phyloP scores from a whole-genome alignment of 164 flowering plant genomes.

The Kalanchoe fedtschenkoi region DNA sequence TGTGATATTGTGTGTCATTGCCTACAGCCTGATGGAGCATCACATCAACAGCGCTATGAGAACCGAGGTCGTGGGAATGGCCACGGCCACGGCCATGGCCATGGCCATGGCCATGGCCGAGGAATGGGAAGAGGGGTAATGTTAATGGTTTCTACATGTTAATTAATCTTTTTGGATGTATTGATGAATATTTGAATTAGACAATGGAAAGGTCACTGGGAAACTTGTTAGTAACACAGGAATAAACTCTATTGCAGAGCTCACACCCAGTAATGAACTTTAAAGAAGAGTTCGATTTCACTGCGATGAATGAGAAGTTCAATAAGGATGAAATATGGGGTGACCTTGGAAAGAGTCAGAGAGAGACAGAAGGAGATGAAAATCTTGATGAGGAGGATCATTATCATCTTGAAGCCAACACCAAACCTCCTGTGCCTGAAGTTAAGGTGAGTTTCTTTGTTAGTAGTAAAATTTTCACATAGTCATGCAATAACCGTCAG shows the following conservation, averaged over 20 bases:
- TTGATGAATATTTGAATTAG: neutral
- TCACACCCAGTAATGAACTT: conserved; percentile 38
- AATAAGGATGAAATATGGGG: conserved; percentile 97
- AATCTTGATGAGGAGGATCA: conserved; percentile 27
- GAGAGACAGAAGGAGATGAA: conserved; percentile 29
- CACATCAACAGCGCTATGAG: conserved; percentile 26
- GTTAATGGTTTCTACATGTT: neutral
- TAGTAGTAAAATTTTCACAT: neutral
- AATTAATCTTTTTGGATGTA: neutral
- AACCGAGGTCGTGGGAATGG: conserved; percentile 38
- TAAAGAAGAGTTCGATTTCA: conserved; percentile 87
- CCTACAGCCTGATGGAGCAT: conserved; percentile 43
- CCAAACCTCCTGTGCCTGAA: conserved; percentile 26
- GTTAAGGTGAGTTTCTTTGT: conserved; percentile 22
- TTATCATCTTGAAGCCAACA: conserved; percentile 32
- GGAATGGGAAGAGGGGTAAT: conserved; percentile 39
- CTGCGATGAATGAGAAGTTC: conserved; percentile 89
- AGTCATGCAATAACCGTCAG: neutral
- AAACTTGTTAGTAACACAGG: neutral
- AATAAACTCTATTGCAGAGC: conserved; percentile 27
- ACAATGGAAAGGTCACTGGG: neutral
- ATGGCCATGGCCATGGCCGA: conserved; percentile 11
- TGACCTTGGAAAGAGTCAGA: conserved; percentile 56
- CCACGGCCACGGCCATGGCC: no score
- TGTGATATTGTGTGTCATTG: neutral